phyloP scores from a whole-genome alignment of 2,329 filamentous ascomycete genomes.

The Knoxdaviesia proteae region DNA sequence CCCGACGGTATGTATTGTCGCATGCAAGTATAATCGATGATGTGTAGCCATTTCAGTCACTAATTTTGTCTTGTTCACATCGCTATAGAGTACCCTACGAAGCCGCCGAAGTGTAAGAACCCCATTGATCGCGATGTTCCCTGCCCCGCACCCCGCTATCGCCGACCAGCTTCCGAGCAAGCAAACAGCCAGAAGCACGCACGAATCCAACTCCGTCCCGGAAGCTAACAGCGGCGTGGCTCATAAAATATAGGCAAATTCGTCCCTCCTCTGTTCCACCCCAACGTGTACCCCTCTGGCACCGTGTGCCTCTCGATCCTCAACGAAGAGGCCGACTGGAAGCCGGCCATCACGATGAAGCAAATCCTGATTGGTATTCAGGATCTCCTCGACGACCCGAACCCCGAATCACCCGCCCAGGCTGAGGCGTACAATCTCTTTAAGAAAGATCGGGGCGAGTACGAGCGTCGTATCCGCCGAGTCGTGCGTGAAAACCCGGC shows the following conservation, averaged over 20 bases:
- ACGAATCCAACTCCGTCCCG: neutral
- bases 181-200: too few species aligned
- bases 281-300: conserved; percentile 94
- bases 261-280: conserved; percentile 84
- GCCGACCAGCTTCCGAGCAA: too few species aligned
- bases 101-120: conserved; percentile 84
- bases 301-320: conserved; percentile 94
- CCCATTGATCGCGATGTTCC: too few species aligned
- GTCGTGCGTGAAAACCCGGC: conserved; percentile 81
- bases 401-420: conserved; percentile 89
- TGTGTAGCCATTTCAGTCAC: neutral
- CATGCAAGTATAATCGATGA: neutral
- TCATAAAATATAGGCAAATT: conserved; percentile 57
- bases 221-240: neutral
- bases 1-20: conserved; percentile 55
- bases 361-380: conserved; percentile 93
- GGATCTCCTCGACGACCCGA: conserved; percentile 86
- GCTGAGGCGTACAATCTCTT: conserved; percentile 95
- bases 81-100: conserved; percentile 76
- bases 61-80: conserved; percentile 2
- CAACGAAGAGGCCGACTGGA: conserved; percentile 97
- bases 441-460: conserved; percentile 72
- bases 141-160: too few species aligned
- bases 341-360: conserved; percentile 94
- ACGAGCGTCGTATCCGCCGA: conserved; percentile 70